Evolutionary conservation across 495 filamentous ascomycete genomes (phyloP).

Genomic region (Annulohypoxylon bovei): DNA sequence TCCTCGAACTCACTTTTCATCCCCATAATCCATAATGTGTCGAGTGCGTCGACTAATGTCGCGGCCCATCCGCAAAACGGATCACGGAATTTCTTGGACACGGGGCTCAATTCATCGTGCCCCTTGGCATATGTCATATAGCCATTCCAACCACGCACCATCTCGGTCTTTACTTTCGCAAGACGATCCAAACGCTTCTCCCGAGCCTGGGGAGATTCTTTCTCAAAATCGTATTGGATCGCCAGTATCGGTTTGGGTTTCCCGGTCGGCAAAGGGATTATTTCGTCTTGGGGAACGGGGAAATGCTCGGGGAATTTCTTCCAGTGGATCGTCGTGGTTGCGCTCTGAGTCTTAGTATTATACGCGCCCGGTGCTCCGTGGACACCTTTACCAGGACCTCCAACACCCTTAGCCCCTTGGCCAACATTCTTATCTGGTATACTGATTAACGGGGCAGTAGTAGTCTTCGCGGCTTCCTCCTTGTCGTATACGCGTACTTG

Average conservation of each 20-base stretch:
- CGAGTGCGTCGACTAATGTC: constrained; percentile 90
- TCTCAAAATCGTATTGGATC: constrained; percentile 76
- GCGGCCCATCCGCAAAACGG: constrained; percentile 96
- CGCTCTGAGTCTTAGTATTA: constrained; percentile 28
- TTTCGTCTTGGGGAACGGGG: constrained; percentile 71
- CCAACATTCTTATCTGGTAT: constrained; percentile 48
- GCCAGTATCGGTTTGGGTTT: constrained; percentile 73
- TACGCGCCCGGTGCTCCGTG: constrained; percentile 28
- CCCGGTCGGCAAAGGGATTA: constrained; percentile 81
- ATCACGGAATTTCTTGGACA: constrained; percentile 68
- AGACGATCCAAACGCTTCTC: constrained; percentile 70
- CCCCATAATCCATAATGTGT: constrained; percentile 97
- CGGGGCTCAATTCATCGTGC: constrained; percentile 83
- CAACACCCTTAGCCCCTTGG: constrained; percentile 41
- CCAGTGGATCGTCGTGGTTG: constrained; percentile 69
- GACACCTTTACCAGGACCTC: constrained; percentile 19
- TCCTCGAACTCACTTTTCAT: constrained; percentile 89
- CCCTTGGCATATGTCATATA: constrained; percentile 86
- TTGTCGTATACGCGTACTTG: constrained; percentile 53
- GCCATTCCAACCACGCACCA: constrained; percentile 80
- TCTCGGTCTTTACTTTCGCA: constrained; percentile 77
- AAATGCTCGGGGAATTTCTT: constrained; percentile 74
- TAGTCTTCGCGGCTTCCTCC: constrained; percentile 50
- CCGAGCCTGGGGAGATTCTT: constrained; percentile 69
- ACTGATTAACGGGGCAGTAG: constrained; percentile 47